Base-by-base conservation (phyloP, 495 filamentous ascomycete genomes). In the Xylaria palmicola region DNA sequence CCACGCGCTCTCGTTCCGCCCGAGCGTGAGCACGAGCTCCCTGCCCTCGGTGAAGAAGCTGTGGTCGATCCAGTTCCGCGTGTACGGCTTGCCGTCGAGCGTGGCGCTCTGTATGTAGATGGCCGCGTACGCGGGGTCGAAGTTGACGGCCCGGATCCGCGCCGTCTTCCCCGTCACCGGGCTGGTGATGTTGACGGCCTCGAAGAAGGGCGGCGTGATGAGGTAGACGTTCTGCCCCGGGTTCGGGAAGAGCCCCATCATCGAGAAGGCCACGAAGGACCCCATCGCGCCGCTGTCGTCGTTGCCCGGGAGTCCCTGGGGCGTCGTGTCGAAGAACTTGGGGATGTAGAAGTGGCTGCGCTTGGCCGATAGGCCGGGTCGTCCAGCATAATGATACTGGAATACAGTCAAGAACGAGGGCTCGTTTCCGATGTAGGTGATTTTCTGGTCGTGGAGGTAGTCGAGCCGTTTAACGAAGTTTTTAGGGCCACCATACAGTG, bases 241-340 rank as follows among this genome's bases (percentile, higher is more conserved):
- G 24, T 89, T 87, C 0, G 89, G 89, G 72, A 89, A 92, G 0
- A 91, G 70, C 3, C 89, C 89, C 69, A 90, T 82, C 86, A 89
- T 90, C 49, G 83, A 79, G 19, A 90, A 81, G 1, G 85, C 86
- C 1, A 86, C 74, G 62, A 90, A 91, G 4, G 84, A 82, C 12
- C 88, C 89, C 86, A 90, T 89, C 0, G 88, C 86, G 5, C 88
- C 88, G 45, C 79, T 83, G 66, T 90, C 88, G 57, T 91, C 88
- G 67, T 90, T 91, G 0, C 87, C 88, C 0, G 88, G 87, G 9
- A 90, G 81, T 13, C 88, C 88, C 24, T 72, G 72, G 2, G 79
- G 70, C 0, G 86, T 84, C 0, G 85, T 81, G 43, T 83, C 78
- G 71, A 89, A 90, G 66, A 77, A 84, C 0, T 80, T 77, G 0